These are phyloP conservation scores for Solanum pinnatisectum DNA, from an alignment of 257 asterid genomes.

Conservation along the genomic window DNA sequence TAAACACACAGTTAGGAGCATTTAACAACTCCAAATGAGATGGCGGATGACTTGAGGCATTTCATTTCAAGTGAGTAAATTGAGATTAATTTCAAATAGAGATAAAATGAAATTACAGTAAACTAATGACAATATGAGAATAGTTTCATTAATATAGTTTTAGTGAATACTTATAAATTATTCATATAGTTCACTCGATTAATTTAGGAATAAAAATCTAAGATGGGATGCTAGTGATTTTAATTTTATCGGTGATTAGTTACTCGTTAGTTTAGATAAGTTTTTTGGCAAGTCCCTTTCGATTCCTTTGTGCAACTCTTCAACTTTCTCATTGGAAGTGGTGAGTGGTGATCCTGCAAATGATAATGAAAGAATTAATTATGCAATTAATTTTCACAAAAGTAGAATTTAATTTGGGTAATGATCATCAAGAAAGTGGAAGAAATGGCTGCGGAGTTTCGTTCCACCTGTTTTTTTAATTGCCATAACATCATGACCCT, in stretches of 20 bases:
- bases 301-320: not conserved
- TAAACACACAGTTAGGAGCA: not conserved
- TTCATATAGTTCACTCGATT: not conserved
- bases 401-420: not conserved
- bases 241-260: not conserved
- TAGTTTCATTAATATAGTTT: not conserved
- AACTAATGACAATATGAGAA: not conserved
- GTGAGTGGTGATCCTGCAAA: not conserved
- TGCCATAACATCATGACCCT: conserved; percentile 32
- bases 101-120: not conserved
- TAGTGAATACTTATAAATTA: not conserved
- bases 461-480: not conserved
- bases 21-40: not conserved
- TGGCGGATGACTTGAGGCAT: not conserved
- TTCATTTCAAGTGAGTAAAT: not conserved
- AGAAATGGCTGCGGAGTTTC: conserved; percentile 52
- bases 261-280: not conserved
- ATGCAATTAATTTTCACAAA: not conserved
- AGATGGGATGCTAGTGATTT: no score
- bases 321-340: not conserved
- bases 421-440: conserved; percentile 18
- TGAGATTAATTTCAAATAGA: not conserved
- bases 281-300: not conserved
- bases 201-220: not conserved
- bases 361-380: not conserved